Evolutionary conservation across 805 yeast species (phyloP).

Genomic region (Candida rishiriensis): DNA sequence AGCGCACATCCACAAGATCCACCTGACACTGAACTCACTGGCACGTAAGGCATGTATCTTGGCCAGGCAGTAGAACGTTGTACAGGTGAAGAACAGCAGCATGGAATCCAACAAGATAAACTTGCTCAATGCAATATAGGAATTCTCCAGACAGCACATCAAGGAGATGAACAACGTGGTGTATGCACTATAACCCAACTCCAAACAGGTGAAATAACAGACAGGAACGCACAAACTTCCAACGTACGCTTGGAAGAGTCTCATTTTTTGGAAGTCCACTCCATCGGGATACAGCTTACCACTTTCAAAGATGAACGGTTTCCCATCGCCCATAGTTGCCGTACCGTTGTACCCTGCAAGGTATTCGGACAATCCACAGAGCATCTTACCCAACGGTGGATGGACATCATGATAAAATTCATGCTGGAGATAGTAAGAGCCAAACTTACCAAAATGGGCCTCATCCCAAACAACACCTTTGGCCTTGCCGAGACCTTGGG

Average conservation of each 20-base stretch:
- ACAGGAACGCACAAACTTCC: slow-evolving; percentile 64
- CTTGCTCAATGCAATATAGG: slow-evolving; percentile 66
- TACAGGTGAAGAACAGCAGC: slow-evolving; percentile 69
- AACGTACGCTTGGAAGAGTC: slow-evolving; percentile 66
- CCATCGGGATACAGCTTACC: slow-evolving; percentile 62
- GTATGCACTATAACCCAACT: slow-evolving; percentile 45
- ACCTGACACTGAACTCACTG: slow-evolving; percentile 35
- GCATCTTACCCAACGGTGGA: slow-evolving; percentile 82
- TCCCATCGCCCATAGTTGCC: background rate
- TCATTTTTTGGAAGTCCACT: slow-evolving; percentile 58
- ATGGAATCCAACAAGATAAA: slow-evolving; percentile 75
- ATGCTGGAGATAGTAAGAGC: slow-evolving; percentile 72
- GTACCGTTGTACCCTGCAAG: slow-evolving; percentile 37
- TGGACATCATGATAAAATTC: slow-evolving; percentile 85
- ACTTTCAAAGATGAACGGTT: slow-evolving; percentile 56
- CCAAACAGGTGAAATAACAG: slow-evolving; percentile 65
- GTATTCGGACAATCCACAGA: slow-evolving; percentile 73
- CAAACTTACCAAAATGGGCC: slow-evolving; percentile 91
- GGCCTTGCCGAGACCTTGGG: slow-evolving; percentile 53
- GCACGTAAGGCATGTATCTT: slow-evolving; percentile 47
- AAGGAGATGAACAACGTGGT: slow-evolving; percentile 59
- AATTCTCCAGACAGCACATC: slow-evolving; percentile 62
- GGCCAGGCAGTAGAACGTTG: slow-evolving; percentile 59
- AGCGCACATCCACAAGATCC: slow-evolving; percentile 51
- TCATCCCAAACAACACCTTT: slow-evolving; percentile 82